These are phyloP conservation scores for Neurospora sp. DNA, from an alignment of 2,329 filamentous ascomycete species.

Conservation along the genomic window DNA sequence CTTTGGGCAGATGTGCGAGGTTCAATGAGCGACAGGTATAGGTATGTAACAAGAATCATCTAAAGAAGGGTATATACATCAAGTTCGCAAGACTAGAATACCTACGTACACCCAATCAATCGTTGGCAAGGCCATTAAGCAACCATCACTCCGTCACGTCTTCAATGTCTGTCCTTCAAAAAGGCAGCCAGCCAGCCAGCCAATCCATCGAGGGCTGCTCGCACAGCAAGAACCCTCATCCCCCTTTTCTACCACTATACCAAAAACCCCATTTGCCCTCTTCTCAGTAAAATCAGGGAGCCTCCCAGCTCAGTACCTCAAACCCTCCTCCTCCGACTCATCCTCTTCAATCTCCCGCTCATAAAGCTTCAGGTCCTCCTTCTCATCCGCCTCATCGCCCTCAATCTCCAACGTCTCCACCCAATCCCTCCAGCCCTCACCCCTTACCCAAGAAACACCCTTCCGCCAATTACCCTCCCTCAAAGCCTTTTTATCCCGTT, in stretches of 20 bases:
- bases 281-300: too few relatives aligned
- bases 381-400: conserved; percentile 28
- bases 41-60: neutral
- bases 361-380: conserved; percentile 18
- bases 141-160: neutral
- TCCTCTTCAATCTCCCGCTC: neutral
- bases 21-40: neutral
- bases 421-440: conserved; percentile 67
- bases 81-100: neutral
- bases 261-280: neutral
- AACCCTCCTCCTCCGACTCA: neutral
- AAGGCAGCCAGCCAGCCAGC: neutral
- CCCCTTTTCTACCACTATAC: neutral
- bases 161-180: neutral
- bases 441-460: conserved; percentile 61
- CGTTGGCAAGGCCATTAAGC: neutral
- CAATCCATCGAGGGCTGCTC: neutral
- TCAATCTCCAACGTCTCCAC: conserved; percentile 36
- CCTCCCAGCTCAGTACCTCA: neutral
- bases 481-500: conserved; percentile 58
- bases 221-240: neutral
- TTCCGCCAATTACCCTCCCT: conserved; percentile 59
- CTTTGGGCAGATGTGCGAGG: neutral
- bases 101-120: neutral
- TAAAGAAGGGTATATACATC: neutral